phyloP scores from a whole-genome alignment of 208 protist species.

The Acanthamoeba divionensis region DNA sequence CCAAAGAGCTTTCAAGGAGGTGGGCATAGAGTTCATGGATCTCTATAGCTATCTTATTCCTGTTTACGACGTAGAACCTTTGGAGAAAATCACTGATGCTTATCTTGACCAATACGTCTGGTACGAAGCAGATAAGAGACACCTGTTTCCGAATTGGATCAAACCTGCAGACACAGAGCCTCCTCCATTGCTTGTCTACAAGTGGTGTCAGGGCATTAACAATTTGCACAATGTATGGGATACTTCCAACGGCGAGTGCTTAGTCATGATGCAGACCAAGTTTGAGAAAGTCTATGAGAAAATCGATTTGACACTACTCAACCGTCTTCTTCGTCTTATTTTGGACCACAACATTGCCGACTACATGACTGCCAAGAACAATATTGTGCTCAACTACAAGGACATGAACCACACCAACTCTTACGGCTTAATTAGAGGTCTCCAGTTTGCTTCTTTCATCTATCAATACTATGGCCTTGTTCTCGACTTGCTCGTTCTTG shows the following conservation, averaged over 20 bases:
- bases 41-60: constrained; percentile 98
- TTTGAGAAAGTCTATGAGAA: constrained; percentile 98
- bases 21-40: constrained; percentile 99
- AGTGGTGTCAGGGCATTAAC: constrained; percentile 99
- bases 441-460: constrained; percentile 99
- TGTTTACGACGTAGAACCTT: constrained; percentile 98
- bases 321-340: constrained; percentile 97
- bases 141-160: constrained; percentile 99
- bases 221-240: constrained; percentile 94
- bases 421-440: constrained; percentile 97
- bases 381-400: constrained; percentile 99
- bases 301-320: constrained; percentile 99
- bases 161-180: constrained; percentile 99
- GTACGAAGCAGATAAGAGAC: constrained; percentile 98
- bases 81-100: constrained; percentile 99
- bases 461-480: constrained; percentile 99
- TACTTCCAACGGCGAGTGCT: constrained; percentile 94
- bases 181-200: constrained; percentile 98
- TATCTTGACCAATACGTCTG: constrained; percentile 99
- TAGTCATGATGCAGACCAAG: constrained; percentile 96
- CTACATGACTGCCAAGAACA: constrained; percentile 99
- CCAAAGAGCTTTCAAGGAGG: constrained; percentile 98
- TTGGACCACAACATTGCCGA: constrained; percentile 99
- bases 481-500: constrained; percentile 98
- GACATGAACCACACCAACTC: constrained; percentile 99